Evolutionary conservation across 208 protist species (phyloP).

Genomic region (Sergeia podlipaevii): DNA sequence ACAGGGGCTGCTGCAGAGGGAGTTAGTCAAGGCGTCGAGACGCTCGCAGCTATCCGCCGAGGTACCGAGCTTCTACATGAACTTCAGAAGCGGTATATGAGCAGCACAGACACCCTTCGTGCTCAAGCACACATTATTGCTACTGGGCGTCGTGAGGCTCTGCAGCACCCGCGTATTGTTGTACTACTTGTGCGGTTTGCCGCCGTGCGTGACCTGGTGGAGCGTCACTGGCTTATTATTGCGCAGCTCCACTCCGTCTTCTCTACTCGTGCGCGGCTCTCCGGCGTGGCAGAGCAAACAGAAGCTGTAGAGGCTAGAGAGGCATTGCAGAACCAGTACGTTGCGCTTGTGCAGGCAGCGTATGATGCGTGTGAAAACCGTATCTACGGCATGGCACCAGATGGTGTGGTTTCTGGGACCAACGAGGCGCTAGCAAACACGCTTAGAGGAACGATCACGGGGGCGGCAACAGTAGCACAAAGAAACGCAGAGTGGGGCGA

Average conservation of each 20-base stretch:
- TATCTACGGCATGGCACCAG: constrained; percentile 11
- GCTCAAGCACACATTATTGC: constrained; percentile 18
- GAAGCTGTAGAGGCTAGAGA: not conserved
- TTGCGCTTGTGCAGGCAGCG: constrained; percentile 27
- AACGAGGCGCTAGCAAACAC: not conserved
- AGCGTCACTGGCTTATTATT: constrained; percentile 44
- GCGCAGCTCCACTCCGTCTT: constrained; percentile 51
- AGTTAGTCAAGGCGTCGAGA: not conserved
- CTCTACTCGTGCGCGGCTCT: constrained; percentile 13
- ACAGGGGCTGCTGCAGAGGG: constrained; percentile 4
- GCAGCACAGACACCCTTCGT: constrained; percentile 26
- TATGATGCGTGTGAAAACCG: constrained; percentile 39
- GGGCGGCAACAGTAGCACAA: not conserved
- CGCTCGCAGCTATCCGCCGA: constrained; percentile 10
- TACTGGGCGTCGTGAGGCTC: not conserved
- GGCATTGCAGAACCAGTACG: constrained; percentile 20
- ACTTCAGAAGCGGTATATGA: constrained; percentile 38
- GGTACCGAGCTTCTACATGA: constrained; percentile 24
- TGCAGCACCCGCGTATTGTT: constrained; percentile 31
- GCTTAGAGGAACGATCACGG: constrained; percentile 2
- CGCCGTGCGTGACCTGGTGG: constrained; percentile 35
- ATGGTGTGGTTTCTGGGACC: not conserved
- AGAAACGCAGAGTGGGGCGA: not conserved
- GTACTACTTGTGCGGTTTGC: constrained; percentile 42
- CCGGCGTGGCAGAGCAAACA: constrained; percentile 1